Base-by-base conservation (phyloP, 352 stramenopile species). In the Plasmopara viticola region DNA sequence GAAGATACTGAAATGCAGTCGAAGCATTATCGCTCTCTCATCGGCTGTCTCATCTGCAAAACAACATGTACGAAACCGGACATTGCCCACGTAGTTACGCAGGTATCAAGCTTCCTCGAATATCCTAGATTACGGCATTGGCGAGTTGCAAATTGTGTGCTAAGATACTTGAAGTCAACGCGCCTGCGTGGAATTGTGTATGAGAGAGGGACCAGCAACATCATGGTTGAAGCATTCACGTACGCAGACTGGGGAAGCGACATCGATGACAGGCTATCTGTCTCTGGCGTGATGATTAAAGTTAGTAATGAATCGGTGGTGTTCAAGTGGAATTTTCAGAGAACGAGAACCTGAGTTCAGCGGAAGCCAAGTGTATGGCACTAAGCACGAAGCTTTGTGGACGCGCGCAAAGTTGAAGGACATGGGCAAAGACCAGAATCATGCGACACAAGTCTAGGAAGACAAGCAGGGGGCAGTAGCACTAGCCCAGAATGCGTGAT, bases 301-400 rank as follows among this genome's bases (percentile, higher is more conserved):
- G 2, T 35, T 3, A 25, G 20, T 25, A 13, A 58, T 55, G 39
- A 51, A 59, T 13, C 45, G 10, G 41, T 64, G 7, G 31, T 64
- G 18, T 55, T 48, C 39, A 58, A 55, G 39, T 52, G 31, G 0
- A 58, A 58, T 29, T 5, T 12, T 12, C 31, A 35, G 31, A 35
- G 35, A 25, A 62, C 8, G 53, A 58, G 7, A 4, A 1, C 2
- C 31, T 8, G 31, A 57, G 58, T 25, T 60, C 47, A 12, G 47
- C 41, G 0, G 47, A 65, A 25, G 58, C 47, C 2, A 51, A 58
- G n/a, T 65, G 60, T 38, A 53, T 60, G 51, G 25, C 40, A 0
- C 34, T 56, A 4, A 48, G 56, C 34, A 59, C 15, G 50, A 57
- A n/a, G 48, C 57, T 7, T 29, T 59, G 0, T 59, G 52, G 28